Base-by-base conservation (phyloP, 441 rosid genomes). In the Cnidoscolus chayamansa region DNA sequence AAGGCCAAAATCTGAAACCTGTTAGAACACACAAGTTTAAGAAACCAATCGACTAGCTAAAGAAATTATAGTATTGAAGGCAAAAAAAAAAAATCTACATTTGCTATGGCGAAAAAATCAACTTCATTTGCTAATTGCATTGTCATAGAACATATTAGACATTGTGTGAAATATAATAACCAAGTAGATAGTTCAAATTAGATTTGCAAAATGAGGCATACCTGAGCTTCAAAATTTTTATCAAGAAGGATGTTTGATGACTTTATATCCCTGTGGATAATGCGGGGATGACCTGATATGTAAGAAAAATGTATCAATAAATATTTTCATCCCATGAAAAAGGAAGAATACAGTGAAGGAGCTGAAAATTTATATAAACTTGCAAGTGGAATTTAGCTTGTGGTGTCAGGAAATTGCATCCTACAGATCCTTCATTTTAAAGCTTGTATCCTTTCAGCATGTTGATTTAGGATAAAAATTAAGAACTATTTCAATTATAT, bases 1-100 rank as follows among this genome's bases (percentile, higher is more conserved):
- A 45, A 94, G 93, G 60, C 98, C 98, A 79, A 94, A 94, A 81
- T 94, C 98, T n/a, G 98, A 78, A 82, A 94, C 98, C 98, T 94
- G 80, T 62, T 49, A 70, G 56, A 50, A 71, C 71, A 32, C 10
- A 32, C 53, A 51, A 15, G 30, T 17, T 16, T 40, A 6, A 68
- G 17, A 53, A 61, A 61, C 57, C 10, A 54, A 70, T 67, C 63
- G 20, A 35, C 13, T 31, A 53, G 63, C 32, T 17, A 72, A 37
- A 72, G 47, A 74, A 51, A 53, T 31, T 75, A 45, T 31, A 68
- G 1, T 32, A 53, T 47, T 57, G 35, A 77, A 43, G 63, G 50
- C 12, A 65, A 74, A 35, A 35, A 35, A 35, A 35, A 35, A 25
- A 25, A 25, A 25, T 25, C 25, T 25, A 25, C 25, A 25, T 25